Percentiles rank a stretch among this genome's conserved stretches.
Evolutionary conservation across 2,329 filamentous ascomycete genomes (phyloP).

Genomic region (Aspergillus caelatus): DNA sequence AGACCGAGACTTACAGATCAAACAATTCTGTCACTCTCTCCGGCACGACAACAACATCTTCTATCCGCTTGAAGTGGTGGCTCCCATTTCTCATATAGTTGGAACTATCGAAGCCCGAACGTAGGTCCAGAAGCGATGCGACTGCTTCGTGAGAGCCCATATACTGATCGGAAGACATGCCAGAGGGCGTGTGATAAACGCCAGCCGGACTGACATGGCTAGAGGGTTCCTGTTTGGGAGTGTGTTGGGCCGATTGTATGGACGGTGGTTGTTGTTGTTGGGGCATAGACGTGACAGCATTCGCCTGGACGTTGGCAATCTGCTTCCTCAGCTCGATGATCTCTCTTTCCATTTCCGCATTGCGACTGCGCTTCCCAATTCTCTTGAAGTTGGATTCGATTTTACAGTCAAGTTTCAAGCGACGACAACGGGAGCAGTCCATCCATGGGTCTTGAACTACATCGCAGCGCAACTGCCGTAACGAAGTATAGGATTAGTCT

Average conservation of each 20-base stretch:
- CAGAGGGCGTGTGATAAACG: conserved; percentile 39
- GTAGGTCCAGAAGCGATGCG: conserved; percentile 53
- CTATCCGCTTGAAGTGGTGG: conserved; percentile 55
- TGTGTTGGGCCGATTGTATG: conserved; percentile 29
- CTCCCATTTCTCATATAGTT: conserved; percentile 53
- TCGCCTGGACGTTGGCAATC: conserved; percentile 42
- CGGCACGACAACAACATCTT: conserved; percentile 49
- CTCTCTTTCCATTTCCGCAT: conserved; percentile 66
- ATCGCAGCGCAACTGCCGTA: conserved; percentile 64
- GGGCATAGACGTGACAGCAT: conserved; percentile 22
- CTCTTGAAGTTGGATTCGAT: conserved; percentile 72
- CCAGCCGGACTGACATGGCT: conserved; percentile 36
- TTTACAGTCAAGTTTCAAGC: conserved; percentile 65
- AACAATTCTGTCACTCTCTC: conserved; percentile 51
- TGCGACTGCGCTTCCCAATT: conserved; percentile 66
- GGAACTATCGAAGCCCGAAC: conserved; percentile 49
- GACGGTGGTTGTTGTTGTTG: conserved; percentile 29
- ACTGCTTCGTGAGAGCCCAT: conserved; percentile 55
- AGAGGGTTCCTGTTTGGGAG: conserved; percentile 41
- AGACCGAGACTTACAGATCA: conserved; percentile 38
- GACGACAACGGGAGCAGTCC: conserved; percentile 64
- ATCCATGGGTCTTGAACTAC: conserved; percentile 66
- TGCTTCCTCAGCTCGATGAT: conserved; percentile 55
- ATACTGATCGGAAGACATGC: conserved; percentile 44
- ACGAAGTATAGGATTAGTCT: not conserved